These are phyloP conservation scores for Fusarium setosum DNA, from an alignment of 2,329 filamentous ascomycete species.

Conservation along the genomic window DNA sequence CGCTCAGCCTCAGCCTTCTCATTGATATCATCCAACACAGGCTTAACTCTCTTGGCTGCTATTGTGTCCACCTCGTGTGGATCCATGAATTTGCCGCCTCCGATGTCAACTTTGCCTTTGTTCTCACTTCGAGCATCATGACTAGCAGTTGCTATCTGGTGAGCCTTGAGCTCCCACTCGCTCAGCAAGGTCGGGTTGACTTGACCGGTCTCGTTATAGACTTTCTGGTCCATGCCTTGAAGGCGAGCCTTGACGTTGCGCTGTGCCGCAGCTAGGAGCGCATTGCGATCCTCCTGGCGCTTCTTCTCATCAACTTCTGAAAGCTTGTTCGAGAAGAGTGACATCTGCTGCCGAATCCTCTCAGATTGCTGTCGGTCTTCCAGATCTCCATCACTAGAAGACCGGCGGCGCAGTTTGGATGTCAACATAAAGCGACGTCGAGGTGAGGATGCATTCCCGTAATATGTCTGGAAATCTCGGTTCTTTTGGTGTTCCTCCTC, in stretches of 20 bases:
- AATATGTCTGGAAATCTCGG: conserved; percentile 79
- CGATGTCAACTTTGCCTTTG: conserved; percentile 73
- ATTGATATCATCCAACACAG: conserved; percentile 86
- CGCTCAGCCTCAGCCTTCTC: conserved; percentile 79
- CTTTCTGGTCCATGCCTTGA: conserved; percentile 83
- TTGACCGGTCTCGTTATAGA: conserved; percentile 81
- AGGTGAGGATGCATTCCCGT: conserved; percentile 63
- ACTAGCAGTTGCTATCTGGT: conserved; percentile 74
- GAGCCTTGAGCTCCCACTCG: conserved; percentile 84
- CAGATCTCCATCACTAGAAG: conserved; percentile 74
- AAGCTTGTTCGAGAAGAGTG: conserved; percentile 75
- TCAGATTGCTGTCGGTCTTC: conserved; percentile 76
- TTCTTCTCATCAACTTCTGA: conserved; percentile 79
- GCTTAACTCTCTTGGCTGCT: conserved; percentile 81
- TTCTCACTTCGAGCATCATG: conserved; percentile 69
- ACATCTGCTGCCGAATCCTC: conserved; percentile 83
- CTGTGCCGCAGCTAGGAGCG: conserved; percentile 81
- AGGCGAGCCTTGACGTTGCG: conserved; percentile 86
- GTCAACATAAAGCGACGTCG: conserved; percentile 61
- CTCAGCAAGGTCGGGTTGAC: conserved; percentile 74
- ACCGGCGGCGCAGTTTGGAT: conserved; percentile 69
- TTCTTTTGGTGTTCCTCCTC: conserved; percentile 75
- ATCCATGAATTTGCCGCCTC: conserved; percentile 84
- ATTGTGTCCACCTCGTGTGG: conserved; percentile 83
- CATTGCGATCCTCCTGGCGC: conserved; percentile 78